Evolutionary conservation across 306 rosid genomes (phyloP), one percentile per base, ranked within the genome.

Genomic region (Comarum palustre): DNA sequence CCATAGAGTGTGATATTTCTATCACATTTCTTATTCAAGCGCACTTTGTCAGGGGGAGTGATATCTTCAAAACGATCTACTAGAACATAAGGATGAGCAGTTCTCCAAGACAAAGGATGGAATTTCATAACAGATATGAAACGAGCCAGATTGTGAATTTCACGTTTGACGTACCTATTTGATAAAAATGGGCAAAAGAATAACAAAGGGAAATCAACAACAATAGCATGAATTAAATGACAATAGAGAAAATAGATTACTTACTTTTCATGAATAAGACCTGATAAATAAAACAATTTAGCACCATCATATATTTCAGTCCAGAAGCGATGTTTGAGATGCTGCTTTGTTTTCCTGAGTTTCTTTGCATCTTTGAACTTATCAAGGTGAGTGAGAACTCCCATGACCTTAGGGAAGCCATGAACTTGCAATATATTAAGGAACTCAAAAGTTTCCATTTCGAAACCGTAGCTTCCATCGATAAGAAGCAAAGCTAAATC

Each of bases 401-500:
- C 97, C 96, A 94, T 94, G 78, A 94, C 91, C 84, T 86, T 89
- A 5, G 98, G 97, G 74, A 94, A 88, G 46, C 98, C 97, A 73
- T 94, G 98, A 71, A 83, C 88, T 86, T 91, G 97, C 83, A 94
- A 85, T 65, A 94, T 85, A 62, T 94, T 91, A 63, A 94, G 97
- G 81, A 94, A 94, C 78, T 94, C 98, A 88, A 94, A 91, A 17
- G 98, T 94, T 78, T 94, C 98, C 97, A 94, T 92, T 79, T 94
- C 98, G 50, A 89, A 89, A 57, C 98, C 97, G 79, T 91, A 94
- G 71, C 91, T 87, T 59, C 98, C 98, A 52, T 94, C 98, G 68
- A 94, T 87, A 15, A 94, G 94, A 80, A 94, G 97, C 86, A 94
- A 86, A 10, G 96, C 97, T 67, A 94, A 81, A 83, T 94, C 97